Percentiles rank a stretch among this genome's conserved stretches.
Evolutionary conservation across 2,329 filamentous ascomycete species (phyloP).

Genomic region (Hypoxylon sp.): DNA sequence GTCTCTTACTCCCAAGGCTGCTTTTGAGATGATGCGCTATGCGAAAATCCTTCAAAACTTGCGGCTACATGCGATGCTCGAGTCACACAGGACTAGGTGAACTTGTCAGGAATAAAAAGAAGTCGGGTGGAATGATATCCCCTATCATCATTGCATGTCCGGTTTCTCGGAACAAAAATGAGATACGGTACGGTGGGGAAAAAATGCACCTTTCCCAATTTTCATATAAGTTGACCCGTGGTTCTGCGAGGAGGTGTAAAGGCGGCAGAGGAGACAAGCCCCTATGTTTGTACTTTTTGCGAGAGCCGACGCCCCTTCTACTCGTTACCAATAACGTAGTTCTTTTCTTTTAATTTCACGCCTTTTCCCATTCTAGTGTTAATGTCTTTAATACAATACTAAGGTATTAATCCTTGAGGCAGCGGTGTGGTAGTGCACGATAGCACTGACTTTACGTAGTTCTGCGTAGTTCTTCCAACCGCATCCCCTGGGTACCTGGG

Average conservation of each 20-base stretch:
- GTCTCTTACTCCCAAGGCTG: constrained; percentile 29
- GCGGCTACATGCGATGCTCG: constrained; percentile 39
- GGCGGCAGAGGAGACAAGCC: constrained; percentile 33
- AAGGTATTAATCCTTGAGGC: too few relatives aligned
- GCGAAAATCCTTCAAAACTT: constrained; percentile 40
- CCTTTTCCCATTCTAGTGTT: constrained; percentile 59
- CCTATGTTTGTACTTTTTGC: constrained; percentile 40
- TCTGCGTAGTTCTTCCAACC: too few relatives aligned
- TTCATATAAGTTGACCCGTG: constrained; percentile 32
- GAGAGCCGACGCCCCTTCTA: constrained; percentile 44
- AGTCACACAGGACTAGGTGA: constrained; percentile 40
- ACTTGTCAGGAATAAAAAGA: constrained; percentile 44
- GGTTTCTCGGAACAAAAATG: constrained; percentile 27
- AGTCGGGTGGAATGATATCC: constrained; percentile 37
- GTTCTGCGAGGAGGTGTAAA: constrained; percentile 29
- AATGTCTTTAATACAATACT: constrained; percentile 72
- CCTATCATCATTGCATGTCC: constrained; percentile 40
- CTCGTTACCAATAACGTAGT: constrained; percentile 39
- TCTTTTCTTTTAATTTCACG: constrained; percentile 44
- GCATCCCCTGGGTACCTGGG: too few relatives aligned
- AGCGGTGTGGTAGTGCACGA: too few relatives aligned
- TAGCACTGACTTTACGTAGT: too few relatives aligned
- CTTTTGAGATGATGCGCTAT: constrained; percentile 39
- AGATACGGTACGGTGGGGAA: constrained; percentile 26
- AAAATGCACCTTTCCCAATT: constrained; percentile 27